These are phyloP conservation scores for Penicillium janthinellum DNA, from an alignment of 2,329 filamentous ascomycete species.

Conservation along the genomic window DNA sequence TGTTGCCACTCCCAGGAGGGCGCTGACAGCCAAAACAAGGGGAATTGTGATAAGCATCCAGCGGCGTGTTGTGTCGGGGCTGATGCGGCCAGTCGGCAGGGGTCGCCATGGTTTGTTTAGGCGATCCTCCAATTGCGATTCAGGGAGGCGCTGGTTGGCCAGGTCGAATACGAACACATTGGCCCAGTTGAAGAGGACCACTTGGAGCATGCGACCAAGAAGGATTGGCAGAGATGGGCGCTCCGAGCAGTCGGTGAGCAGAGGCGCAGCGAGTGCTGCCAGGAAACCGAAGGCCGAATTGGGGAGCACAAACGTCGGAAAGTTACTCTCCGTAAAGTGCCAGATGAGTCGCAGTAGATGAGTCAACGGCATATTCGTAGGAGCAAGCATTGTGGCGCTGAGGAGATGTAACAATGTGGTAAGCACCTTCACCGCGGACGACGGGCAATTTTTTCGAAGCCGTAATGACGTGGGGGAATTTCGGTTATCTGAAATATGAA, in stretches of 20 bases:
- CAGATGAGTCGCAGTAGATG: slow-evolving; percentile 17
- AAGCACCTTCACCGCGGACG: neutral
- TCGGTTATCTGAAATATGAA: neutral
- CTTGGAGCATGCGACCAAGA: slow-evolving; percentile 3
- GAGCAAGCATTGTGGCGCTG: neutral
- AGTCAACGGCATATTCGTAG: neutral
- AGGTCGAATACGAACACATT: slow-evolving; percentile 43
- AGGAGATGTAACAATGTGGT: neutral
- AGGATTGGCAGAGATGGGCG: neutral
- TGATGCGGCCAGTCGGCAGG: slow-evolving; percentile 33
- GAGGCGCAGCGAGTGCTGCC: slow-evolving; percentile 26
- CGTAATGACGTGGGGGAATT: neutral
- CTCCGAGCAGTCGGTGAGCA: slow-evolving; percentile 5
- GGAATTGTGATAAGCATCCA: slow-evolving; percentile 31
- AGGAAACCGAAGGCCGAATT: slow-evolving; percentile 35
- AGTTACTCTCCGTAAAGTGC: slow-evolving; percentile 31
- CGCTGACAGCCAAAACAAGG: slow-evolving; percentile 22
- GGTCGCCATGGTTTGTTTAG: slow-evolving; percentile 47
- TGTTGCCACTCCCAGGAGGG: slow-evolving; percentile 24
- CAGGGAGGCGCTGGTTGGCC: slow-evolving; percentile 43
- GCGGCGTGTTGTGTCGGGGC: slow-evolving; percentile 15
- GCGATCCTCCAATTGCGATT: slow-evolving; percentile 41
- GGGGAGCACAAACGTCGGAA: slow-evolving; percentile 33
- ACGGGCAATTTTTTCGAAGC: neutral
- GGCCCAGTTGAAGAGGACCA: slow-evolving; percentile 31